Evolutionary conservation across 805 yeast species (phyloP), one percentile per base, ranked within the genome.

Genomic region (Starmerella floricola): DNA sequence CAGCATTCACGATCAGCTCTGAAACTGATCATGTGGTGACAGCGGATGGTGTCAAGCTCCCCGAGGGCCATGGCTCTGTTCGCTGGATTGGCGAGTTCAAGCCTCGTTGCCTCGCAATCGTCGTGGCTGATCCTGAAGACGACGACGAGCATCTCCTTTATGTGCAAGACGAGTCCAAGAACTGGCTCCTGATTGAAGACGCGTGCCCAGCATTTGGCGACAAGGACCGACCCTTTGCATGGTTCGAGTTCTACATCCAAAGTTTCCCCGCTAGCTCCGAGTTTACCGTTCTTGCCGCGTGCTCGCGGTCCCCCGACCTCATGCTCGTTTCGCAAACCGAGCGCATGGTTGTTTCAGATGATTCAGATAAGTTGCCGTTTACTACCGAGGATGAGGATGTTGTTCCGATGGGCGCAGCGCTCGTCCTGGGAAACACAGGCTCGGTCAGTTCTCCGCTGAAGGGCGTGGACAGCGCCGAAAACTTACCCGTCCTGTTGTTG

Each of bases 121-220:
- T 39, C 8, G 42, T 21, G 18, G 36, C 15, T 8, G 42, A 28
- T 27, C 16, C 34, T 21, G 38, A 18, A 3, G 40, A 21, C 15
- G 36, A 33, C 2, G 41, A 34, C 13, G 42, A 39, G 24, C 38
- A 41, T 41, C 11, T 29, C 13, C 27, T 41, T 4, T 35, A 15
- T 21, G 8, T 38, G 16, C 15, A n/a, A 15, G 21, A 12, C 29
- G 35, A 31, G 11, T 26, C 31, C 13, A 18, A 12, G n/a, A 6
- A 11, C 15, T 10, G 16, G 44, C 31, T 16, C 17, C 29, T 23
- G 17, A 31, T 42, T 17, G 44, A 44, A 3, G 55, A 50, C 5
- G 48, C 48, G 1, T 47, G 52, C 23, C 44, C 52, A 2, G 49
- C 54, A 1, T 50, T 36, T 32, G 54, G 47, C 27, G 46, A 50